Conservation (phyloP, 1,139 yeast species). For the Geotrichum aggregatum region DNA sequence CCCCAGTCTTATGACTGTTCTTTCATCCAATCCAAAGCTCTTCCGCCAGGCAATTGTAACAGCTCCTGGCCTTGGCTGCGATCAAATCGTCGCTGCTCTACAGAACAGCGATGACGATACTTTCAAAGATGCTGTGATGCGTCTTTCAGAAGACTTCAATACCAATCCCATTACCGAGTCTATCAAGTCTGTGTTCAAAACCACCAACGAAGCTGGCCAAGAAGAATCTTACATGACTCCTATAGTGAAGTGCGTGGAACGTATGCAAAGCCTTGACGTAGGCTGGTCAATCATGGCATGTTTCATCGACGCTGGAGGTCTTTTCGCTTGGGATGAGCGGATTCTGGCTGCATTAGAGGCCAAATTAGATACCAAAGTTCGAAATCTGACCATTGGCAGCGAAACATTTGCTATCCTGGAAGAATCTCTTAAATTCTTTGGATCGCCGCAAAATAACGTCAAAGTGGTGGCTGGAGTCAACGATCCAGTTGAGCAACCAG, state of each 20-base stretch:
- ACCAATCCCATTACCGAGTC: constrained; percentile 32
- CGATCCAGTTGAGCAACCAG: constrained; percentile 12
- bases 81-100: constrained; percentile 60
- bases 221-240: constrained; percentile 21
- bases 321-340: constrained; percentile 56
- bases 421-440: constrained; percentile 43
- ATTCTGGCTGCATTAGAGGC: constrained; percentile 46
- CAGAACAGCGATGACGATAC: constrained; percentile 52
- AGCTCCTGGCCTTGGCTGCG: constrained; percentile 63
- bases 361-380: constrained; percentile 48
- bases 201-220: constrained; percentile 8
- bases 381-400: constrained; percentile 48
- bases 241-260: constrained; percentile 44
- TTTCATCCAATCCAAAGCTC: constrained; percentile 54
- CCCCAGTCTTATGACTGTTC: constrained; percentile 50
- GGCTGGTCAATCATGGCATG: constrained; percentile 61
- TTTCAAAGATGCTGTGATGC: constrained; percentile 61
- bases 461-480: constrained; percentile 23
- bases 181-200: constrained; percentile 23
- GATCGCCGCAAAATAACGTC: constrained; percentile 26
- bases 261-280: constrained; percentile 44
- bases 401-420: constrained; percentile 55
- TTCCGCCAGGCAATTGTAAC: constrained; percentile 78
- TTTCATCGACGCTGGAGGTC: constrained; percentile 68
- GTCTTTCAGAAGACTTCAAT: constrained; percentile 59